Percentiles rank a stretch among this genome's conserved stretches.
Conservation (phyloP, 352 stramenopile species). For the Globisporangium polare region DNA sequence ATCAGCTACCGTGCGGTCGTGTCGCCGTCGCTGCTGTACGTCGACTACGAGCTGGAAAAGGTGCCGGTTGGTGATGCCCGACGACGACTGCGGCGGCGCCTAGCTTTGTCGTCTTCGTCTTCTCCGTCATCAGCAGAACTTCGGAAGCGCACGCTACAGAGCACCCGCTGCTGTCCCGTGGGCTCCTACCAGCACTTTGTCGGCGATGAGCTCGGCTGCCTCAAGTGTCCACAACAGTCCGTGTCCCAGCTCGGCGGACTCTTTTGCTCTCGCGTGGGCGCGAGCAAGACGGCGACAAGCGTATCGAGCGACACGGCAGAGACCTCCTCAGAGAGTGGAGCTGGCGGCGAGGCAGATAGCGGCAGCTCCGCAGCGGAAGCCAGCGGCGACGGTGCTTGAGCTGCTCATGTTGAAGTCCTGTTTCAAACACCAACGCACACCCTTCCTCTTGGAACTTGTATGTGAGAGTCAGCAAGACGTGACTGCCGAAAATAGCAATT, state of each 20-base stretch:
- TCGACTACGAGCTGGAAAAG: neutral
- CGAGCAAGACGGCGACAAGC: too few relatives aligned
- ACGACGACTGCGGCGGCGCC: too few relatives aligned
- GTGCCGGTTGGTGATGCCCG: neutral
- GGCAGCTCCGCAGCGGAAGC: too few relatives aligned
- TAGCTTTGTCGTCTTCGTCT: too few relatives aligned
- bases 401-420: too few relatives aligned
- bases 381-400: too few relatives aligned
- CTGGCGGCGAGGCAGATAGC: too few relatives aligned
- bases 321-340: too few relatives aligned
- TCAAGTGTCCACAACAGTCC: neutral
- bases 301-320: neutral
- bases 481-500: neutral
- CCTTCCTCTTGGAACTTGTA: too few relatives aligned
- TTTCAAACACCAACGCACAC: too few relatives aligned
- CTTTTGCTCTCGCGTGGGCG: neutral
- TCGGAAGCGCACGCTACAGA: neutral
- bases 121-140: neutral
- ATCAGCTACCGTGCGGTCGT: conserved; percentile 3
- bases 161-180: neutral
- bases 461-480: too few relatives aligned
- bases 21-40: neutral
- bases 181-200: neutral
- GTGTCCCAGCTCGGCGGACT: neutral
- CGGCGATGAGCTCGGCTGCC: neutral